Evolutionary conservation across 2,329 filamentous ascomycete species (phyloP).

Genomic region (Colletotrichum sp.): DNA sequence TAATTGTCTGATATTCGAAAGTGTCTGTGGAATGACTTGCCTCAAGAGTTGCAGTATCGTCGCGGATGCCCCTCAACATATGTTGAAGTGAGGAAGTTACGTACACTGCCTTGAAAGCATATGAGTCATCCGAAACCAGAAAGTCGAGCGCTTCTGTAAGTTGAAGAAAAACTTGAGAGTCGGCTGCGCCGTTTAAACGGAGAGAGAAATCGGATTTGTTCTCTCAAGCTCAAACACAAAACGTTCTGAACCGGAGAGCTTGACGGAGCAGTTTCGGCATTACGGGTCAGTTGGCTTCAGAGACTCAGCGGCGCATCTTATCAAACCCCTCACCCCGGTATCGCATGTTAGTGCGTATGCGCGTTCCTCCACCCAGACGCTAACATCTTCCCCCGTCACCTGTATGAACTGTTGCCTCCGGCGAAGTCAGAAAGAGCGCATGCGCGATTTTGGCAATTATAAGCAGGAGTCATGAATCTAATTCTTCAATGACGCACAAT

Average conservation of each 20-base stretch:
- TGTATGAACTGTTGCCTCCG: not conserved
- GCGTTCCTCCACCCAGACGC: not conserved
- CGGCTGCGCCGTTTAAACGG: not conserved
- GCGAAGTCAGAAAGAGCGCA: not conserved
- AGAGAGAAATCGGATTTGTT: not conserved
- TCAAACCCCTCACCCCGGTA: not conserved
- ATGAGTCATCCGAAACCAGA: slow-evolving; percentile 4
- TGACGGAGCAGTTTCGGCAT: slow-evolving; percentile 4
- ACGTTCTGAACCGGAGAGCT: not conserved
- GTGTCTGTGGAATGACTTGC: not conserved
- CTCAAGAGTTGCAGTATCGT: not conserved
- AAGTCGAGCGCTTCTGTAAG: not conserved
- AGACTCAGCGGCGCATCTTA: not conserved
- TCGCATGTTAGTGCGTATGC: not conserved
- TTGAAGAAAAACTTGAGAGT: not conserved
- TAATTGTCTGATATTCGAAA: not conserved
- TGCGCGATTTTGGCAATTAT: not conserved
- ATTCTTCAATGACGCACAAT: not conserved
- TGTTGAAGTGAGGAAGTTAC: not conserved
- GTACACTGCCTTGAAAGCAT: not conserved
- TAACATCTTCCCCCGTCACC: not conserved
- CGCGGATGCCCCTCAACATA: not conserved
- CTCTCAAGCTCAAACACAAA: not conserved
- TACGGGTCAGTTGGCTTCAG: not conserved
- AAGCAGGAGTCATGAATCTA: not conserved